A percentile compares a stretch with the other conserved stretches of the same genome.
Conservation (phyloP, 805 yeast genomes). For the Sporopachydermia quercuum region DNA sequence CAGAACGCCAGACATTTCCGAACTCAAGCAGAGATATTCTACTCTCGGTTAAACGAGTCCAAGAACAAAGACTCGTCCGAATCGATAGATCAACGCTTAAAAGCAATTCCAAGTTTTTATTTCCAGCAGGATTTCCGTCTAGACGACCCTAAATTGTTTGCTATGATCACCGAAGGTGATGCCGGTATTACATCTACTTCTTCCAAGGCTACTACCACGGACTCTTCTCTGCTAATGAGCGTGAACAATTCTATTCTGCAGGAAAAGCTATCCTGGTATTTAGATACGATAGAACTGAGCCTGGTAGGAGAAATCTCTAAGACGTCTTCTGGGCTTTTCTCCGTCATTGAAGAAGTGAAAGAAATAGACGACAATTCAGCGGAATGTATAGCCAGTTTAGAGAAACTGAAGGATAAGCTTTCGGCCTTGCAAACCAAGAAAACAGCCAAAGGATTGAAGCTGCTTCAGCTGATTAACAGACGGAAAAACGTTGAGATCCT, state of each 20-base stretch:
- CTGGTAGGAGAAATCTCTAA: constrained; percentile 70
- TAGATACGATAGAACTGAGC: constrained; percentile 75
- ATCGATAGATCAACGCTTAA: constrained; percentile 14
- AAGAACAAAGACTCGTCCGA: background rate
- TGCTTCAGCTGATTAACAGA: constrained; percentile 34
- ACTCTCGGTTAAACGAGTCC: background rate
- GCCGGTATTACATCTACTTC: constrained; percentile 17
- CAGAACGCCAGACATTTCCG: background rate
- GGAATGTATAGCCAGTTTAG: constrained; percentile 31
- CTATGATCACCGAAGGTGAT: constrained; percentile 50
- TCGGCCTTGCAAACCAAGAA: constrained; percentile 31
- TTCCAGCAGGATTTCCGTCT: constrained; percentile 56
- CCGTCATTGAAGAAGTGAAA: constrained; percentile 67
- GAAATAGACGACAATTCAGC: constrained; percentile 41
- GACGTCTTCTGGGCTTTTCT: constrained; percentile 74
- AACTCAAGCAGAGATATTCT: background rate
- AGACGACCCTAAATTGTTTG: constrained; percentile 79
- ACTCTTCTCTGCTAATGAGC: background rate
- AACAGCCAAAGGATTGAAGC: constrained; percentile 33
- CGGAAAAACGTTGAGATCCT: constrained; percentile 45
- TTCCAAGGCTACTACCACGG: background rate
- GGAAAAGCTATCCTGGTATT: constrained; percentile 64
- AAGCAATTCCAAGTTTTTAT: constrained; percentile 53
- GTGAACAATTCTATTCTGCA: constrained; percentile 42
- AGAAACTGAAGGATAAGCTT: constrained; percentile 31